phyloP scores from a whole-genome alignment of 176 grass and related monocot species.

The Musa beccarii region DNA sequence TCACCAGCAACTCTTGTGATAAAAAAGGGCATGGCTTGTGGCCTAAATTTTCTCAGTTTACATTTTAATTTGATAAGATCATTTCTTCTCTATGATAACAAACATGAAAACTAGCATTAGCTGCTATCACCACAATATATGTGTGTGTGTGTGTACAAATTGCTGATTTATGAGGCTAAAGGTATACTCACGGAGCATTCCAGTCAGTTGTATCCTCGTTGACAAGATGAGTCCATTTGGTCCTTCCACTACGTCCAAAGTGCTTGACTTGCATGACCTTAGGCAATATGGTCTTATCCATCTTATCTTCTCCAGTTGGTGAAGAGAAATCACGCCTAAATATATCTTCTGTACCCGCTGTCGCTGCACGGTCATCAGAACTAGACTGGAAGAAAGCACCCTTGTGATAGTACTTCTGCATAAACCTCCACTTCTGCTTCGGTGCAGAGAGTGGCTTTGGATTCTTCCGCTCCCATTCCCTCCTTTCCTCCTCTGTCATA shows the following conservation, averaged over 20 bases:
- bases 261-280: conserved; percentile 99
- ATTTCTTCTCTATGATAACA: neutral
- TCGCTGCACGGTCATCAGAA: conserved; percentile 48
- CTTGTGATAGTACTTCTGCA: conserved; percentile 98
- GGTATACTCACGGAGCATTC: conserved; percentile 75
- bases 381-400: conserved; percentile 84
- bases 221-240: conserved; percentile 97
- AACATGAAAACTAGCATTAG: too few species aligned
- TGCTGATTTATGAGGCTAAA: too few species aligned
- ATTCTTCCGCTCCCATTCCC: conserved; percentile 77
- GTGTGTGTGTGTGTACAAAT: too few species aligned
- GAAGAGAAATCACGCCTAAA: conserved; percentile 74
- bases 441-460: conserved; percentile 24
- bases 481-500: conserved; percentile 85
- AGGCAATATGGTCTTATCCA: conserved; percentile 94
- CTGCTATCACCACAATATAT: too few species aligned
- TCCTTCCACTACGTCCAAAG: conserved; percentile 89
- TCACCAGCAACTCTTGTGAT: too few species aligned
- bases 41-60: too few species aligned
- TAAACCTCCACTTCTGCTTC: conserved; percentile 92
- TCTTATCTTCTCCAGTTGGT: conserved; percentile 85
- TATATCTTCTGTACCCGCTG: conserved; percentile 50
- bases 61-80: neutral
- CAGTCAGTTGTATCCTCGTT: conserved; percentile 97
- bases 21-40: too few species aligned